Percentiles rank a stretch among this genome's conserved stretches.
Evolutionary conservation across 2,329 filamentous ascomycete genomes (phyloP).

Genomic region (Aspergillus sp.): DNA sequence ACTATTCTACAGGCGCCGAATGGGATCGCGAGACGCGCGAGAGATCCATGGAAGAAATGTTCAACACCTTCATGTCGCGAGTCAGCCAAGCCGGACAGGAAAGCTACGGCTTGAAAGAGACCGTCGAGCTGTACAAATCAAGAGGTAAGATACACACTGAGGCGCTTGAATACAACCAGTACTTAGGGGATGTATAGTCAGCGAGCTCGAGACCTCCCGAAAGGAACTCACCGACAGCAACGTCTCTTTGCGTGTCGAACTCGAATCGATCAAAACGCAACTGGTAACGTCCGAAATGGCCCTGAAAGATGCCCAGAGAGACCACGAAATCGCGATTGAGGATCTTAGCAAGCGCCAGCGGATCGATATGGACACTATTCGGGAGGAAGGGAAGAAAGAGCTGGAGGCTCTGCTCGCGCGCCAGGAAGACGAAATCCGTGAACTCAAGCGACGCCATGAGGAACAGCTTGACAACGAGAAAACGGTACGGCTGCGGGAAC

Average conservation of each 20-base stretch:
- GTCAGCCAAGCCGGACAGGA: constrained; percentile 69
- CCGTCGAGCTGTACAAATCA: constrained; percentile 70
- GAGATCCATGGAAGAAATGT: constrained; percentile 72
- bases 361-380: constrained; percentile 40
- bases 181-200: constrained; percentile 41
- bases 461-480: constrained; percentile 66
- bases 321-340: constrained; percentile 52
- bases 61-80: constrained; percentile 68
- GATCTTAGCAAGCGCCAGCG: constrained; percentile 54
- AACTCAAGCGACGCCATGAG: constrained; percentile 62
- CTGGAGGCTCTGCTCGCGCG: constrained; percentile 58
- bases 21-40: constrained; percentile 80
- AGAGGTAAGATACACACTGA: constrained; percentile 57
- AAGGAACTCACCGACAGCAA: constrained; percentile 53
- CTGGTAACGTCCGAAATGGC: constrained; percentile 49
- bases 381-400: constrained; percentile 50
- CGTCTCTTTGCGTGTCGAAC: constrained; percentile 62
- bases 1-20: constrained; percentile 30
- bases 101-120: constrained; percentile 69
- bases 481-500: constrained; percentile 35
- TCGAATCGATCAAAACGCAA: constrained; percentile 61
- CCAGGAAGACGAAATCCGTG: constrained; percentile 67
- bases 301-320: constrained; percentile 53
- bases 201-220: constrained; percentile 56
- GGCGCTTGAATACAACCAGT: neutral